These are phyloP conservation scores for Hypoxylon crocopeplum DNA, from an alignment of 495 filamentous ascomycete genomes.

Conservation along the genomic window DNA sequence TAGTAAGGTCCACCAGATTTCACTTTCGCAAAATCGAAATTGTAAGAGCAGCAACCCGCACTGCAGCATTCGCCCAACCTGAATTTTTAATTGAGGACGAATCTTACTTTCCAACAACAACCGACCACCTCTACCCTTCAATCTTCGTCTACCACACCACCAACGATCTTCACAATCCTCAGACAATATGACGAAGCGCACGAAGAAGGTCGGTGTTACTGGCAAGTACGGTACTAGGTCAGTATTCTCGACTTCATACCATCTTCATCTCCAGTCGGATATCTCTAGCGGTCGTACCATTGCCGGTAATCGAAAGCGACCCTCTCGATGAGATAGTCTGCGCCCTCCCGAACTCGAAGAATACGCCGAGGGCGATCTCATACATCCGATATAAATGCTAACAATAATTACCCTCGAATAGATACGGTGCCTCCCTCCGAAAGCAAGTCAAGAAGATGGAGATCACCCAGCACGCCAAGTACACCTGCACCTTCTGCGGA, in stretches of 20 bases:
- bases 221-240: constrained; percentile 68
- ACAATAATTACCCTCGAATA: constrained; percentile 13
- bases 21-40: constrained; percentile 24
- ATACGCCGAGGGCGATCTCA: not conserved
- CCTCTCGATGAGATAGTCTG: too few relatives aligned
- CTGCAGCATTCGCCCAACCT: constrained; percentile 7
- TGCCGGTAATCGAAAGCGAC: not conserved
- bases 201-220: constrained; percentile 94
- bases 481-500: constrained; percentile 90
- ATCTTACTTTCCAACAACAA: constrained; percentile 24
- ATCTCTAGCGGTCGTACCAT: too few relatives aligned
- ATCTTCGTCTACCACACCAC: constrained; percentile 45
- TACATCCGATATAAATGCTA: not conserved
- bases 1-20: constrained; percentile 17
- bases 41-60: constrained; percentile 12
- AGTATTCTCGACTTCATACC: constrained; percentile 35
- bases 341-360: not conserved
- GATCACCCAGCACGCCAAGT: constrained; percentile 94
- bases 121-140: constrained; percentile 22
- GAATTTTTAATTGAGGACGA: constrained; percentile 27
- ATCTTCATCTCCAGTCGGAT: constrained; percentile 9
- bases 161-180: constrained; percentile 42
- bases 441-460: constrained; percentile 99
- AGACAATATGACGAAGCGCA: constrained; percentile 93
- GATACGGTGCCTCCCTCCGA: constrained; percentile 99